Conservation (phyloP, 2,329 filamentous ascomycete genomes). For the Didymella segeticola region DNA sequence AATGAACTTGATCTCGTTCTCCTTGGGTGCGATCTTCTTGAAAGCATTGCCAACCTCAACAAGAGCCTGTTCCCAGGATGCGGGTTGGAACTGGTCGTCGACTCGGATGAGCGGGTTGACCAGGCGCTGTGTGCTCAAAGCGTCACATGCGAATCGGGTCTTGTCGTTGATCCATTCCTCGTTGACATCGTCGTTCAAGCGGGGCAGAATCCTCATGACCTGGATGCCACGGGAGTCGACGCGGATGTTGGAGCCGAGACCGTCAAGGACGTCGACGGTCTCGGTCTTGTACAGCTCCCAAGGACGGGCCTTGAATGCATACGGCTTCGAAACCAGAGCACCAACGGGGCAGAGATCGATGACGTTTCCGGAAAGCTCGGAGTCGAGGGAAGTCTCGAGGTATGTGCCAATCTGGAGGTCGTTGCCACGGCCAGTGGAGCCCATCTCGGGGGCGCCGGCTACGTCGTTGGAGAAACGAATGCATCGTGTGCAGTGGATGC, state of each 20-base stretch:
- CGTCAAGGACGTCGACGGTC: constrained; percentile 93
- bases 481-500: constrained; percentile 98
- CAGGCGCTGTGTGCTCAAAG: constrained; percentile 92
- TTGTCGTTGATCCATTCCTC: constrained; percentile 99
- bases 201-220: constrained; percentile 92
- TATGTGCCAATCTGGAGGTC: constrained; percentile 98
- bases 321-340: constrained; percentile 95
- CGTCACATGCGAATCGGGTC: constrained; percentile 93
- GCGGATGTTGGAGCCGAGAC: constrained; percentile 90
- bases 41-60: constrained; percentile 84
- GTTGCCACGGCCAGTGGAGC: constrained; percentile 93
- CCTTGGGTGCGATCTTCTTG: constrained; percentile 79
- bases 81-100: constrained; percentile 89
- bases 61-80: constrained; percentile 94
- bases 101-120: constrained; percentile 90
- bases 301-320: constrained; percentile 93
- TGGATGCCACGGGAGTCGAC: constrained; percentile 92
- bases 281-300: constrained; percentile 98
- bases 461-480: constrained; percentile 98
- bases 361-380: constrained; percentile 94
- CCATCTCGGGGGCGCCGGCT: constrained; percentile 93
- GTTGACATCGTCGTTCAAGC: constrained; percentile 96
- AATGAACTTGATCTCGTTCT: constrained; percentile 94
- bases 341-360: constrained; percentile 98
- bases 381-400: constrained; percentile 90